Evolutionary conservation across 768 basidiomycete genomes (phyloP).

Genomic region (Tulasnella sp.): DNA sequence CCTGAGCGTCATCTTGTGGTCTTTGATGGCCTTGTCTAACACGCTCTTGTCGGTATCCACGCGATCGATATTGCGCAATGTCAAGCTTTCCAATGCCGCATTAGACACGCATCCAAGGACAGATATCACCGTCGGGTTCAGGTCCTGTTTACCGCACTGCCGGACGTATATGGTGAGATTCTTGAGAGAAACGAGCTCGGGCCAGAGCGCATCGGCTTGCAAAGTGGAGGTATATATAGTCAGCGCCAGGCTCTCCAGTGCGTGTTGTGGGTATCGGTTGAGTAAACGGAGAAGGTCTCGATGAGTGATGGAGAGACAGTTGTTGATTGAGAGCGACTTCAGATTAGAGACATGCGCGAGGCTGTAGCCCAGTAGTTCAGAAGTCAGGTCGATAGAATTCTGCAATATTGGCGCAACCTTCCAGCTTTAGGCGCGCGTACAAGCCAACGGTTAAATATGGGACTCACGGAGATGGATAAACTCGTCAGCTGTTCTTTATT

Average conservation of each 20-base stretch:
- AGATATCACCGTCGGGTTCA: background rate
- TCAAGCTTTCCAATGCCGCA: slow-evolving; percentile 11
- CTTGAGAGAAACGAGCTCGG: slow-evolving; percentile 3
- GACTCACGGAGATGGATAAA: slow-evolving; percentile 7
- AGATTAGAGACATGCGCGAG: slow-evolving; percentile 7
- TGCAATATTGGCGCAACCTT: no score
- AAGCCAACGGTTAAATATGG: no score
- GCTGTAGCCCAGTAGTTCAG: background rate
- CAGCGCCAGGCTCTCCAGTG: background rate
- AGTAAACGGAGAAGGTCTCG: slow-evolving; percentile 3
- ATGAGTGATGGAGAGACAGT: slow-evolving; percentile 11
- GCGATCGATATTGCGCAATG: background rate
- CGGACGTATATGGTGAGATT: slow-evolving; percentile 11
- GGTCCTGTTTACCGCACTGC: slow-evolving; percentile 7
- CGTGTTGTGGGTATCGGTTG: background rate
- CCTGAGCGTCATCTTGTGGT: slow-evolving; percentile 5
- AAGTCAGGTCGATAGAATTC: slow-evolving; percentile 10
- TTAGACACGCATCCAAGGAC: background rate
- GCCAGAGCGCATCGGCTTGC: slow-evolving; percentile 4
- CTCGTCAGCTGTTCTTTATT: background rate
- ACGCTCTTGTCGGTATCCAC: background rate
- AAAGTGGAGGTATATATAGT: background rate
- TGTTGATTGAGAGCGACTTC: background rate
- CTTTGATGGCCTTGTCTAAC: background rate
- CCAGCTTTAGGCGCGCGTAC: no score